Percentiles rank a stretch among this genome's conserved stretches.
phyloP scores from a whole-genome alignment of 345 rosid genomes.

The Populus pruinosa region DNA sequence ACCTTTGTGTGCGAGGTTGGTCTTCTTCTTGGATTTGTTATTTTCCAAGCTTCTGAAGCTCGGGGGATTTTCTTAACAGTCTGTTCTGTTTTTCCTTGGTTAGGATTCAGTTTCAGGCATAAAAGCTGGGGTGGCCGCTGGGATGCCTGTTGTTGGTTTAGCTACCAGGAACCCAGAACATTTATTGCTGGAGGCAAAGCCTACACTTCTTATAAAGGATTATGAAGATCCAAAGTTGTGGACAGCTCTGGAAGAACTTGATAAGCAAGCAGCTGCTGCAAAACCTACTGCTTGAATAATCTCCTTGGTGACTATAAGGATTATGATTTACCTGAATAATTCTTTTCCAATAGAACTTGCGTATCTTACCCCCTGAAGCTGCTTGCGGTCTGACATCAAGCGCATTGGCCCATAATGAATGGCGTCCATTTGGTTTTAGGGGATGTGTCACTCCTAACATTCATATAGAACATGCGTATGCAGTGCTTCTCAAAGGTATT shows the following conservation, averaged over 20 bases:
- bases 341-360: neutral
- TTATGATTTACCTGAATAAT: neutral
- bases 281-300: constrained; percentile 14
- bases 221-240: constrained; percentile 76
- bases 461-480: neutral
- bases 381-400: neutral
- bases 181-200: constrained; percentile 61
- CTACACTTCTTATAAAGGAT: constrained; percentile 64
- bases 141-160: constrained; percentile 78
- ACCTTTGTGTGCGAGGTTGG: constrained; percentile 69
- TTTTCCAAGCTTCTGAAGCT: neutral
- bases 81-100: neutral
- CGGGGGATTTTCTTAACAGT: neutral
- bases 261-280: constrained; percentile 33
- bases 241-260: constrained; percentile 77
- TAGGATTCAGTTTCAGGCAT: constrained; percentile 91
- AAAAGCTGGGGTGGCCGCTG: constrained; percentile 94
- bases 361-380: neutral
- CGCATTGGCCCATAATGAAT: neutral
- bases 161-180: constrained; percentile 73
- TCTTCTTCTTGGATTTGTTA: neutral
- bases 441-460: neutral
- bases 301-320: neutral
- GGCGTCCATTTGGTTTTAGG: neutral
- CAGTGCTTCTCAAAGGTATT: neutral